Base-by-base conservation (phyloP, 139 green algal species). In the Microglena sp. region DNA sequence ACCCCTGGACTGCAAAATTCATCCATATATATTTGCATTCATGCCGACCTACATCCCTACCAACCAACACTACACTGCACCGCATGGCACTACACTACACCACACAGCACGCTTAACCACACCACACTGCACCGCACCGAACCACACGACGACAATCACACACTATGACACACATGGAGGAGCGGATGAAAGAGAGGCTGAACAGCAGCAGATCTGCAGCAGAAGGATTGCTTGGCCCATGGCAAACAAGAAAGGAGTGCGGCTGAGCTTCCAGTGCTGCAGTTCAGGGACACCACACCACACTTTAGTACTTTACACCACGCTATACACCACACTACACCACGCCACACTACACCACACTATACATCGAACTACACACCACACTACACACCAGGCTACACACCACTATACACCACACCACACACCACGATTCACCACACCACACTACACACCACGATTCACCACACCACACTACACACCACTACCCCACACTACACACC, bases 251-350 rank as follows among this genome's bases (percentile, higher is more conserved):
- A 80, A 66, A 1, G 73, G 50, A 0, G 84, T 95, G 82, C 97
- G 90, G 22, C 77, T 34, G 60, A 94, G 74, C 83, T 94, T 95
- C 88, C 89, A 95, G 76, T 93, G 87, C 82, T 73, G 66, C 1
- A n/a, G 18, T 50, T 11, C 40, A n/a, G 18, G 40, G 40, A 50
- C 11, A n/a, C 11, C 40, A 50, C 40, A 50, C 40, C 40, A 50
- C 15, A 11, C 11, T 18, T 50, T 18, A 50, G 15, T 18, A 50
- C 40, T 18, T 24, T 18, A 11, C 15, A 11, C 40, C 18, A 11
- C 40, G 11, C 40, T 18, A 50, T 18, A 11, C 40, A 50, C 40
- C 18, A 50, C 40, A n/a, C n/a, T n/a, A n/a, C n/a, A n/a, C n/a
- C n/a, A n/a, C n/a, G n/a, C n/a, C n/a, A n/a, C n/a, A n/a, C n/a